phyloP scores from a whole-genome alignment of 1,139 yeast species.

The Hanseniaspora sp. region DNA sequence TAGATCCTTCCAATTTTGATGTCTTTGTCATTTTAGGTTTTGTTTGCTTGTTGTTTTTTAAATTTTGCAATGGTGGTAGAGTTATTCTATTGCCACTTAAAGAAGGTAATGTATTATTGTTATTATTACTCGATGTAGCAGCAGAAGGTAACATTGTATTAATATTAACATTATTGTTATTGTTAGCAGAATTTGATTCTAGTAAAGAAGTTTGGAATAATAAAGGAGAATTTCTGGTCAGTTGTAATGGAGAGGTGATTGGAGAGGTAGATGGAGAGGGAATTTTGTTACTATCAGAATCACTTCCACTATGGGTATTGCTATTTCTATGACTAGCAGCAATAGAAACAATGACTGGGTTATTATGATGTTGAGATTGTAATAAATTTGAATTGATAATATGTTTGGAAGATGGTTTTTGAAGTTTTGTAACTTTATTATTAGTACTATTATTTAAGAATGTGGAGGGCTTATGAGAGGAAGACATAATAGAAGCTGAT shows the following conservation, averaged over 20 bases:
- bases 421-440: too few relatives aligned
- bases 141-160: constrained; percentile 12
- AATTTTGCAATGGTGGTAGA: constrained; percentile 8
- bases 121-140: background rate
- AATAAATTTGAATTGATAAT: too few relatives aligned
- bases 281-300: constrained; percentile 10
- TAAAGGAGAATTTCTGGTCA: constrained; percentile 3
- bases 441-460: too few relatives aligned
- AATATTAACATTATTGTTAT: background rate
- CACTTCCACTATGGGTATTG: constrained; percentile 6
- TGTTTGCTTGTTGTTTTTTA: background rate
- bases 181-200: background rate
- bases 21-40: background rate
- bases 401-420: too few relatives aligned
- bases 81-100: background rate
- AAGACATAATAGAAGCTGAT: background rate
- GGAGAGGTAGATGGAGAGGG: constrained; percentile 12
- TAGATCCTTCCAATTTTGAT: constrained; percentile 3
- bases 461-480: too few relatives aligned
- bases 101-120: background rate
- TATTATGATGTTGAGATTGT: background rate
- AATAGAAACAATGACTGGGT: constrained; percentile 10
- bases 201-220: background rate
- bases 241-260: constrained; percentile 5
- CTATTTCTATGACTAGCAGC: constrained; percentile 13